phyloP scores from a whole-genome alignment of 176 grass and related monocot genomes.

The Canna indica region DNA sequence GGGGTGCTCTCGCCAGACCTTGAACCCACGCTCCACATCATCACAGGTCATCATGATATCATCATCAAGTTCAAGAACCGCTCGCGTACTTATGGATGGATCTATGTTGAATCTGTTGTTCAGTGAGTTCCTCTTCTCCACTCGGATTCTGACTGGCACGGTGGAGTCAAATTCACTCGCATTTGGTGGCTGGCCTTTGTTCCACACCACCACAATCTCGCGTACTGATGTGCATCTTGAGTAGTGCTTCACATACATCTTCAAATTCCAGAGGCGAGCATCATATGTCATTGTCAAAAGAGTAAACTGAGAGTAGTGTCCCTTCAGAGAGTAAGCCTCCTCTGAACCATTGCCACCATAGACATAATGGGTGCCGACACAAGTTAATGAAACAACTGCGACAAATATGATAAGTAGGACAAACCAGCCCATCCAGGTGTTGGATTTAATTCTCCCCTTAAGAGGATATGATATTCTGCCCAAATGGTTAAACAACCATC shows the following conservation, averaged over 20 bases:
- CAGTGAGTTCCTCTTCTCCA: conserved; percentile 65
- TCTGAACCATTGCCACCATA: conserved; percentile 58
- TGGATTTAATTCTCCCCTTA: conserved; percentile 41
- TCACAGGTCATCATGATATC: conserved; percentile 97
- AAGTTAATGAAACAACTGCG: conserved; percentile 36
- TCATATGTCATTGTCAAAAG: conserved; percentile 91
- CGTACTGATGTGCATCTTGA: conserved; percentile 76
- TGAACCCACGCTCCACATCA: conserved; percentile 89
- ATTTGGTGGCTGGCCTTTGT: conserved; percentile 46
- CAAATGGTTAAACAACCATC: conserved; percentile 26
- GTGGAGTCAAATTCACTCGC: conserved; percentile 49
- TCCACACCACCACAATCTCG: conserved; percentile 87
- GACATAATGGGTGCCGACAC: conserved; percentile 59
- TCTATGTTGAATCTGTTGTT: conserved; percentile 94
- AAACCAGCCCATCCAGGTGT: conserved; percentile 35
- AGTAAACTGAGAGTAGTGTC: conserved; percentile 74
- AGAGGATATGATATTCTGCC: conserved; percentile 43
- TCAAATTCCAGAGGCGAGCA: conserved; percentile 74
- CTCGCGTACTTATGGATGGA: conserved; percentile 53
- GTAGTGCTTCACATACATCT: conserved; percentile 85
- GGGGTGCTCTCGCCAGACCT: conserved; percentile 67
- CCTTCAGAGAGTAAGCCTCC: conserved; percentile 56
- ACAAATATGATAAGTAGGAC: conserved; percentile 25
- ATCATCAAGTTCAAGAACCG: conserved; percentile 94
- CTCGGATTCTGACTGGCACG: conserved; percentile 58